Evolutionary conservation across 2,329 filamentous ascomycete genomes (phyloP).

Genomic region (Phyllosticta citrichinensis): DNA sequence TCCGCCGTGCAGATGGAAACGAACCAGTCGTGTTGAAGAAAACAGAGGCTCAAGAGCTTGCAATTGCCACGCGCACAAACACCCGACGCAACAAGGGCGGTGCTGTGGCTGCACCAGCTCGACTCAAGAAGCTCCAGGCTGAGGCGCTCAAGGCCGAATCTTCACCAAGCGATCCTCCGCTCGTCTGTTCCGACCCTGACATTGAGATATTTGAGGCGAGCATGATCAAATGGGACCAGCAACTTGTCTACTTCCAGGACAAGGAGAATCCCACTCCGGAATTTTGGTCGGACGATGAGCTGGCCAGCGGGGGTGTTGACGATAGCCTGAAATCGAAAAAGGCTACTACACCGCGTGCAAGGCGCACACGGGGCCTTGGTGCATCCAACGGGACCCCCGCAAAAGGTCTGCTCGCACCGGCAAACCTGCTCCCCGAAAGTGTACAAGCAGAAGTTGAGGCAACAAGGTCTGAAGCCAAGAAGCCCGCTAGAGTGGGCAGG

Average conservation of each 20-base stretch:
- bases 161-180: background rate
- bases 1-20: conserved; percentile 32
- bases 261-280: conserved; percentile 14
- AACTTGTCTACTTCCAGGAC: conserved; percentile 35
- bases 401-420: conserved; percentile 20
- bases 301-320: background rate
- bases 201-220: conserved; percentile 8
- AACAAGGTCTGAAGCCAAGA: background rate
- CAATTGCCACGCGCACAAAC: conserved; percentile 36
- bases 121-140: conserved; percentile 32
- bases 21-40: conserved; percentile 37
- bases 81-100: conserved; percentile 42
- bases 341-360: conserved; percentile 21
- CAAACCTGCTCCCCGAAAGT: conserved; percentile 17
- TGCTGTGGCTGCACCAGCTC: conserved; percentile 32
- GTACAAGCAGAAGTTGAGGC: conserved; percentile 3
- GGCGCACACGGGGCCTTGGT: conserved; percentile 23
- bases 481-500: background rate
- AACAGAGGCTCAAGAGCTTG: conserved; percentile 39
- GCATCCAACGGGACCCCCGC: conserved; percentile 28
- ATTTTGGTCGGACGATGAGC: conserved; percentile 2
- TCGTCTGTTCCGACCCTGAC: background rate
- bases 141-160: conserved; percentile 16
- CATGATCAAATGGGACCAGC: conserved; percentile 36
- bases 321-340: conserved; percentile 20